phyloP scores from a whole-genome alignment of 345 rosid genomes.

The Heritiera littoralis region DNA sequence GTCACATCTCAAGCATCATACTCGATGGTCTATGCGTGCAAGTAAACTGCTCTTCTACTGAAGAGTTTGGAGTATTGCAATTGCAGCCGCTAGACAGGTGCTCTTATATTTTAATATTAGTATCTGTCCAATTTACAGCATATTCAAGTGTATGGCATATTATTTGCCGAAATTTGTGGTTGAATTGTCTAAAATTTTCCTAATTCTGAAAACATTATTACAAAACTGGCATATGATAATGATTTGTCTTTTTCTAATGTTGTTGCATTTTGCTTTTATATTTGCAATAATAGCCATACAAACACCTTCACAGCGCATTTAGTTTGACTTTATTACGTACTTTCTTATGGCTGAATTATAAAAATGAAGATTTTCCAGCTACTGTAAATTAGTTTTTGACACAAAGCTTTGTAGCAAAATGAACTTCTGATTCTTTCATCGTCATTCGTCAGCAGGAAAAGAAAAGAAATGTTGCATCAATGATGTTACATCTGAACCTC shows the following conservation, averaged over 20 bases:
- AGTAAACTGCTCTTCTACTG: neutral
- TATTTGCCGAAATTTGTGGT: too few relatives aligned
- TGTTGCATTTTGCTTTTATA: neutral
- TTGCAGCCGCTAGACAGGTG: conserved; percentile 19
- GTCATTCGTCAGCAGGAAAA: neutral
- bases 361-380: neutral
- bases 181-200: too few relatives aligned
- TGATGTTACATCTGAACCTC: neutral
- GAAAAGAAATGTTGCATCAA: neutral
- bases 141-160: neutral
- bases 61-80: conserved; percentile 9
- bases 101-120: neutral
- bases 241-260: neutral
- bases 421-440: neutral
- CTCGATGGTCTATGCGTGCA: conserved; percentile 11
- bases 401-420: neutral
- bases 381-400: neutral
- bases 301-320: neutral
- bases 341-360: neutral
- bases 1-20: conserved; percentile 10
- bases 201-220: too few relatives aligned
- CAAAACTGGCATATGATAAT: too few relatives aligned
- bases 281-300: neutral
- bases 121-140: neutral
- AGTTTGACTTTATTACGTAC: neutral